These are phyloP conservation scores for Diospyros kaki DNA, from an alignment of 148 eudicot genomes.

Conservation along the genomic window DNA sequence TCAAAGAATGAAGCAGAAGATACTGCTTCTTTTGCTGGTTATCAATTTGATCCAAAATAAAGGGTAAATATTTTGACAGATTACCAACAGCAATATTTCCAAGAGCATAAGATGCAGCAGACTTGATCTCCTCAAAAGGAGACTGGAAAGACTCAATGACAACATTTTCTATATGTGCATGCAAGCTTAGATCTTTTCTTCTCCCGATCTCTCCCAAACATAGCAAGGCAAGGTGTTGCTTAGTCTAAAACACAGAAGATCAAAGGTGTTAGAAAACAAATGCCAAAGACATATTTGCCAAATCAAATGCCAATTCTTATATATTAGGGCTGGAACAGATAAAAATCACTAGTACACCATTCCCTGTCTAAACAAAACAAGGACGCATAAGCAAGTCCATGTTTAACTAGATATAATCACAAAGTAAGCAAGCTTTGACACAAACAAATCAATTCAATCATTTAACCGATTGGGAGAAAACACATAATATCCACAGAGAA, in stretches of 20 bases:
- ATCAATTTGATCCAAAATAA: conserved; percentile 94
- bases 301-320: neutral
- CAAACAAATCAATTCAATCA: too few relatives aligned
- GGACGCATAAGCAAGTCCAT: too few relatives aligned
- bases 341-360: too few relatives aligned
- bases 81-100: conserved; percentile 97
- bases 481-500: too few relatives aligned
- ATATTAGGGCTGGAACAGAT: too few relatives aligned
- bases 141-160: conserved; percentile 96
- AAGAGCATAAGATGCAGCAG: conserved; percentile 92
- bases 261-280: neutral
- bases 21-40: conserved; percentile 98
- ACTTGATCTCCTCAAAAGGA: conserved; percentile 95
- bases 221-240: conserved; percentile 88
- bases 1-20: conserved; percentile 86
- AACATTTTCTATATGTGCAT: conserved; percentile 86
- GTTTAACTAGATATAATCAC: too few relatives aligned
- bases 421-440: too few relatives aligned
- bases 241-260: conserved; percentile 45
- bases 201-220: conserved; percentile 98
- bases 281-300: neutral
- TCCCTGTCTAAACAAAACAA: too few relatives aligned
- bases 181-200: conserved; percentile 88
- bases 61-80: conserved; percentile 82
- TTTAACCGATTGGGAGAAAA: too few relatives aligned